These are phyloP conservation scores for Aegilops bicornis DNA, from an alignment of 176 grass and related monocot genomes.

Conservation along the genomic window DNA sequence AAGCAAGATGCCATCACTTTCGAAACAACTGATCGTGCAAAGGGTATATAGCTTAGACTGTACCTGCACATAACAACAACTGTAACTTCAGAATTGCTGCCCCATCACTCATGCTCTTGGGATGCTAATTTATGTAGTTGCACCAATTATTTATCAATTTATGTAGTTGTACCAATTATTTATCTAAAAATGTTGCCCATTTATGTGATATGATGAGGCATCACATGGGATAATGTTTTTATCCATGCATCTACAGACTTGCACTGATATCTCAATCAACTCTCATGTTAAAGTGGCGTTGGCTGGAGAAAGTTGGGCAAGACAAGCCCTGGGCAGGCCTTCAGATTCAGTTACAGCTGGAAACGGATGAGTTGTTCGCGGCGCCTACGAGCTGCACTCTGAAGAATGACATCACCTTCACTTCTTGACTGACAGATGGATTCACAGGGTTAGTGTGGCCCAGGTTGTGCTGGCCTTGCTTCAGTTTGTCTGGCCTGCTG, in stretches of 20 bases:
- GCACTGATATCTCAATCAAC: neutral
- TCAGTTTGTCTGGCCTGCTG: too few species aligned
- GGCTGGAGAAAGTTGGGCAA: too few species aligned
- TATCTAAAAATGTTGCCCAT: neutral
- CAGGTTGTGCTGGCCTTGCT: too few species aligned
- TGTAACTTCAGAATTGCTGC: slow-evolving; percentile 4
- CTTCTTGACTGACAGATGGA: too few species aligned
- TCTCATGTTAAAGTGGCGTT: too few species aligned
- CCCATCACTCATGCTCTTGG: neutral
- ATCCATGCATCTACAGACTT: neutral
- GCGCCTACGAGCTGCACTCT: too few species aligned
- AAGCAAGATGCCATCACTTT: slow-evolving; percentile 88
- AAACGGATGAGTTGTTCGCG: too few species aligned
- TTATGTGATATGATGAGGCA: neutral
- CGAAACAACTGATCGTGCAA: slow-evolving; percentile 87
- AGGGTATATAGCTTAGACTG: slow-evolving; percentile 99
- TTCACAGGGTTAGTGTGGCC: too few species aligned
- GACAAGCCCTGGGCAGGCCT: too few species aligned
- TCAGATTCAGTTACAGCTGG: too few species aligned
- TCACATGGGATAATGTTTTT: neutral
- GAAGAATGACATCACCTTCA: too few species aligned
- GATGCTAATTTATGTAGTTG: neutral
- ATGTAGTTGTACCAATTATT: neutral
- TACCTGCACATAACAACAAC: slow-evolving; percentile 69
- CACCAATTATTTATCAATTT: neutral